Evolutionary conservation across 108 stramenopile genomes (phyloP).

Genomic region (Skeletonema tropicum): DNA sequence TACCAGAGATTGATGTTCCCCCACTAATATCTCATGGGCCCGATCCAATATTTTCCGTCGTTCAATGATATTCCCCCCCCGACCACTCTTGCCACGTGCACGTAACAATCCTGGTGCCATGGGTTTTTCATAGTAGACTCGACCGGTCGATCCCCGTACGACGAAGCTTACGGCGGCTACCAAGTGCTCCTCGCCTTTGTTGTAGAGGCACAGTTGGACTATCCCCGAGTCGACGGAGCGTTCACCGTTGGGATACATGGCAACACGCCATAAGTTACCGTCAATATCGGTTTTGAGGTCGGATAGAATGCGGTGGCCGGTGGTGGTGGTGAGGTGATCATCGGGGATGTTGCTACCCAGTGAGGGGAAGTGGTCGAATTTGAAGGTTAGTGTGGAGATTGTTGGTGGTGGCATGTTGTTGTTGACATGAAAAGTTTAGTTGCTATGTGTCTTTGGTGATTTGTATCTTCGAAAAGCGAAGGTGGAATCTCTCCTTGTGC

Average conservation of each 20-base stretch:
- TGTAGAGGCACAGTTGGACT: neutral
- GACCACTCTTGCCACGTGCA: neutral
- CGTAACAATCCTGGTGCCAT: neutral
- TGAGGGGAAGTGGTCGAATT: neutral
- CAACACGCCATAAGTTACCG: neutral
- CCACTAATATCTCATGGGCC: neutral
- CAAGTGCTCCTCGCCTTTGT: neutral
- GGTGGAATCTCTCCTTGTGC: no score
- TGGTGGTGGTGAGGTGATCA: neutral
- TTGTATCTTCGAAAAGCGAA: no score
- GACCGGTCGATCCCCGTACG: neutral
- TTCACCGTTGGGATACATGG: neutral
- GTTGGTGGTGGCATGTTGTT: neutral
- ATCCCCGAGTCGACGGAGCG: neutral
- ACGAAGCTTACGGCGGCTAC: neutral
- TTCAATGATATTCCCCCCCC: neutral
- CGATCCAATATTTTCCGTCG: neutral
- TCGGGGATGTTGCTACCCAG: neutral
- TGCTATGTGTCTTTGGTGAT: no score
- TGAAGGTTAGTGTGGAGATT: neutral
- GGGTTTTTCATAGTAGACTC: neutral
- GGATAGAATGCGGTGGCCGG: neutral
- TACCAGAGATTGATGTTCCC: neutral
- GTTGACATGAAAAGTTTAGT: no score
- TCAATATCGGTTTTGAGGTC: neutral